Evolutionary conservation across 83 land plant genomes (phyloP).

Genomic region (Diphasiastrum complanatum): DNA sequence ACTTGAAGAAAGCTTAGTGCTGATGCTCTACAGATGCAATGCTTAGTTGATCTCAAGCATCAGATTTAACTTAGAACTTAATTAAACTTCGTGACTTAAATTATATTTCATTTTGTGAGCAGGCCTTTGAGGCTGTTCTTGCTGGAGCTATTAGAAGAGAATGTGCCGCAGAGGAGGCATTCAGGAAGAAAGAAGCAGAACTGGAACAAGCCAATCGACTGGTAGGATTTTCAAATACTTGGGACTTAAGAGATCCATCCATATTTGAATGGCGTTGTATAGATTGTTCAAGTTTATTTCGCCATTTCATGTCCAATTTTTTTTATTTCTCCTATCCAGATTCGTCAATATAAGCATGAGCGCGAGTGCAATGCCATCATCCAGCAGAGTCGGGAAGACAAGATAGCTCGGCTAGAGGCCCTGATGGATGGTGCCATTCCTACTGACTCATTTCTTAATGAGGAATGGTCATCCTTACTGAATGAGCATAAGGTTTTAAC

Average conservation of each 20-base stretch:
- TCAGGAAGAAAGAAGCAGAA: slow-evolving; percentile 60
- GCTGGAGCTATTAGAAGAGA: slow-evolving; percentile 84
- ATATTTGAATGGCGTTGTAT: background rate
- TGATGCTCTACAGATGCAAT: too few relatives aligned
- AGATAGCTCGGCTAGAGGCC: slow-evolving; percentile 69
- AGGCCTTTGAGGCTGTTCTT: slow-evolving; percentile 73
- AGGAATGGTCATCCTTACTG: slow-evolving; percentile 53
- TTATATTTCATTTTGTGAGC: background rate
- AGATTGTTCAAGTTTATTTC: background rate
- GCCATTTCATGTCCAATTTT: background rate
- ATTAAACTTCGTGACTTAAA: background rate
- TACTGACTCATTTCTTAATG: slow-evolving; percentile 56
- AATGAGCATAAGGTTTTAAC: slow-evolving; percentile 86
- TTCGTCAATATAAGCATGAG: slow-evolving; percentile 82
- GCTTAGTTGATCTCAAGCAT: too few relatives aligned
- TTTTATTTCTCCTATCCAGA: slow-evolving; percentile 29
- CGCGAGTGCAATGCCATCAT: slow-evolving; percentile 68
- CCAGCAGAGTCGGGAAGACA: slow-evolving; percentile 68
- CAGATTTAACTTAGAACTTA: background rate
- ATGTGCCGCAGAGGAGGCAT: slow-evolving; percentile 67
- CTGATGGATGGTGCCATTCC: slow-evolving; percentile 81
- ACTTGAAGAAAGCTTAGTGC: too few relatives aligned
- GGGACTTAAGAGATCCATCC: background rate
- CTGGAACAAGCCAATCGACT: slow-evolving; percentile 69
- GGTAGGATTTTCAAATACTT: slow-evolving; percentile 35